These are phyloP conservation scores for Metschnikowia similis DNA, from an alignment of 805 yeast genomes.

Conservation along the genomic window DNA sequence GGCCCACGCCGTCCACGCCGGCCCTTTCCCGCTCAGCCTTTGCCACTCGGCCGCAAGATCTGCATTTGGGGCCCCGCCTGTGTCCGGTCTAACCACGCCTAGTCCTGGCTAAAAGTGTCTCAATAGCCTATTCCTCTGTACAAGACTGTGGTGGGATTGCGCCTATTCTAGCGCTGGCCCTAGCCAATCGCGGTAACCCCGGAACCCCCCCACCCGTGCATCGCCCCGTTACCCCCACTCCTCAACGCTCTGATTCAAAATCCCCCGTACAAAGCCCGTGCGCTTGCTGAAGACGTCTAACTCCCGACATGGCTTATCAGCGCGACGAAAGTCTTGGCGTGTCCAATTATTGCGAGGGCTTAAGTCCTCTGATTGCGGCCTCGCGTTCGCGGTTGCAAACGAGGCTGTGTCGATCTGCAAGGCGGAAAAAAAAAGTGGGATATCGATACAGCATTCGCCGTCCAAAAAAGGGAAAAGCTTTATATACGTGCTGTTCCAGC, in stretches of 20 bases:
- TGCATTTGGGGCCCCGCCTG: too few species aligned
- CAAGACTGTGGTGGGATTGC: background rate
- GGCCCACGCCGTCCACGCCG: too few species aligned
- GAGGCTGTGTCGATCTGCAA: conserved; percentile 13
- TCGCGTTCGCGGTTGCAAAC: conserved; percentile 13
- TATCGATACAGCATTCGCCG: background rate
- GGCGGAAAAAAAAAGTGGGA: conserved; percentile 4
- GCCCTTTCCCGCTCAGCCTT: too few species aligned
- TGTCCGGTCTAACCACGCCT: too few species aligned
- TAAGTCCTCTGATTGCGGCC: background rate
- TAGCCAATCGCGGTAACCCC: background rate
- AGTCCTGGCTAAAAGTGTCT: too few species aligned
- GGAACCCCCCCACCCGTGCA: background rate
- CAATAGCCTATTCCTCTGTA: background rate
- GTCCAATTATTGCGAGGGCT: background rate
- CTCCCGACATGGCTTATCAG: background rate
- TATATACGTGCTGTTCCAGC: conserved; percentile 1
- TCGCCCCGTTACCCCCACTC: background rate
- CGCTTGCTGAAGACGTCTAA: too few species aligned
- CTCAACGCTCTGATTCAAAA: too few species aligned
- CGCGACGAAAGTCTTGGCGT: background rate
- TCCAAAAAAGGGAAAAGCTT: conserved; percentile 3
- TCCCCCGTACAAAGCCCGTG: too few species aligned
- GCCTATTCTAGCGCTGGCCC: background rate
- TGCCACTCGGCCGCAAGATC: too few species aligned